Evolutionary conservation across 2,329 filamentous ascomycete species (phyloP).

Genomic region (Karstenula rhodostoma): DNA sequence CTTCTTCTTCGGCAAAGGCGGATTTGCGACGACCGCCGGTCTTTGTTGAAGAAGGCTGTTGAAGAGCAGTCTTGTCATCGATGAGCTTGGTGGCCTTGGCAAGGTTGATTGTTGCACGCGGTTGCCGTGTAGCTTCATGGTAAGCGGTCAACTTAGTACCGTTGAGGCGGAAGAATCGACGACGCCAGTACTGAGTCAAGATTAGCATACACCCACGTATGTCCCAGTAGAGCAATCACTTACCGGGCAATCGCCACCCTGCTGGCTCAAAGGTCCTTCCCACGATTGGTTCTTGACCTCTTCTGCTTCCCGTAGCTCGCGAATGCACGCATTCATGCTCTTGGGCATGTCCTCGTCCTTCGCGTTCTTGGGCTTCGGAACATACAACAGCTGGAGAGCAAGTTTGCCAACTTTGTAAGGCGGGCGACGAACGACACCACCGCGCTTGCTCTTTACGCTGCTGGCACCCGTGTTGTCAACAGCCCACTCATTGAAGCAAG

Average conservation of each 20-base stretch:
- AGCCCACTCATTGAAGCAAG: conserved; percentile 99
- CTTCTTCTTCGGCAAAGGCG: conserved; percentile 96
- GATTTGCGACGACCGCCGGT: conserved; percentile 85
- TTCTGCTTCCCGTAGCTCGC: conserved; percentile 91
- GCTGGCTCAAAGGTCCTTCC: conserved; percentile 92
- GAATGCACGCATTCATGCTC: conserved; percentile 96
- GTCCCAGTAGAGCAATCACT: conserved; percentile 55
- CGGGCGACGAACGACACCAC: conserved; percentile 77
- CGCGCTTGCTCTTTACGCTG: conserved; percentile 92
- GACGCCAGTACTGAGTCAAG: conserved; percentile 83
- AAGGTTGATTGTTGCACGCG: conserved; percentile 95
- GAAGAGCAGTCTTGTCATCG: conserved; percentile 85
- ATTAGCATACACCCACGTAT: conserved; percentile 19
- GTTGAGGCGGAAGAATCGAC: conserved; percentile 93
- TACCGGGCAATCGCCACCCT: conserved; percentile 97
- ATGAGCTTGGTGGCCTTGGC: conserved; percentile 92
- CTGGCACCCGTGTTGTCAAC: conserved; percentile 81
- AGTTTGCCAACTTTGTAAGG: conserved; percentile 98
- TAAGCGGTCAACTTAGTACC: conserved; percentile 93
- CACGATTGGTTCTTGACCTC: conserved; percentile 78
- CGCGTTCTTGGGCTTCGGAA: conserved; percentile 86
- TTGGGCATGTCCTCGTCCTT: conserved; percentile 98
- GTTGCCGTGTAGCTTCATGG: conserved; percentile 93
- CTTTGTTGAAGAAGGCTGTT: conserved; percentile 79
- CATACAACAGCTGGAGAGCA: conserved; percentile 91